Evolutionary conservation across 2,329 filamentous ascomycete species (phyloP), one percentile per base, ranked within the genome.

Genomic region (Coniochaeta sp.): DNA sequence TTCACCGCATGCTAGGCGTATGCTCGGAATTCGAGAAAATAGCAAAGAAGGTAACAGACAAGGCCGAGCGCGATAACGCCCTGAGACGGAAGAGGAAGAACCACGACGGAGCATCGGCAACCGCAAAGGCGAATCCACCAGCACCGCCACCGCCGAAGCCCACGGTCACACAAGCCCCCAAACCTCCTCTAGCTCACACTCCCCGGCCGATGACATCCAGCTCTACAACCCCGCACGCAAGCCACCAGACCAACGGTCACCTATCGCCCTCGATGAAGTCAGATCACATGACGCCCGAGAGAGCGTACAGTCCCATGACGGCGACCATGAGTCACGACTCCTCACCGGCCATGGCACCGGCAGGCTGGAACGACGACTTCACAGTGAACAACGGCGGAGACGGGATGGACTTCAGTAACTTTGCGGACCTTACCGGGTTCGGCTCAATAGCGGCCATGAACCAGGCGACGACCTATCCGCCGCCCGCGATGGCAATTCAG

Each of bases 11-110:
- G 90, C 80, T 96, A 16, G 87, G 86, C 22, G 86, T 97, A 1
- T 97, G 92, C 67, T 83, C 89, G n/a, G 94, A 99, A 63, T 99
- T 99, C 60, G 91, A 96, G 67, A 84, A 94, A 53, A 96, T 99
- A 57, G 91, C 91, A 31, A 89, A 86, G 63, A 83, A 91, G 3
- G 90, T 96, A 8, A 84, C 97, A 45, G 92, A 97, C 54, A 95
- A 91, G 66, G 82, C 89, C 0, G 92, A 97, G 64, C 90, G 87
- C 62, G 92, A 97, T 49, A 82, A 87, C 31, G 79, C 85, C 24
- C 85, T 82, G 5, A 82, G 89, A 53, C 83, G 89, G 52, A 97
- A 97, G 74, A 83, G 92, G 55, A 96, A 95, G 77, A 83, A 79
- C 55, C 75, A 82, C 42, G 83, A 86, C 51, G 35, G 61, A 57